Base-by-base conservation (phyloP, 2,329 filamentous ascomycete species). In the Aureobasidium sp. region DNA sequence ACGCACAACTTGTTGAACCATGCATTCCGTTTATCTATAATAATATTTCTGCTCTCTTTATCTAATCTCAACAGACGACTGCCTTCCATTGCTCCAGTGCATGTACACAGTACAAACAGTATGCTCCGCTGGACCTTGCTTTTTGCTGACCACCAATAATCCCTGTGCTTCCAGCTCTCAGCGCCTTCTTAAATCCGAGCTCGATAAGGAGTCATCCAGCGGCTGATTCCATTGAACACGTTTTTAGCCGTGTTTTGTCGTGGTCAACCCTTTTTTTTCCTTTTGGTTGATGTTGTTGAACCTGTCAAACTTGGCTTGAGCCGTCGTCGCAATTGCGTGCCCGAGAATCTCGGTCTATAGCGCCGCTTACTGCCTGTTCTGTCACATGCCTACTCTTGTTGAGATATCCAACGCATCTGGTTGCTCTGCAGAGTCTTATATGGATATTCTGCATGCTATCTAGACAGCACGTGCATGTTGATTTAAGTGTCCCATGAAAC, bases 171-270 rank as follows among this genome's bases (percentile, higher is more conserved):
- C 29, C n/a, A n/a, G n/a, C n/a, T n/a, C n/a, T n/a, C n/a, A n/a
- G n/a, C n/a, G n/a, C n/a, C n/a, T n/a, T 22, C 42, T 35, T 47
- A 25, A 35, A 14, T 25, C 44, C 44, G 44, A 37, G 12, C 25
- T 25, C 32, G 21, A 25, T n/a, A 19, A 34, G 24, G 35, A 19
- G 35, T n/a, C 6, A 7, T 10, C 25, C 8, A 14, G 22, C 42
- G 42, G 42, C 6, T 35, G 29, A 35, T 47, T 35, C 12, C 19
- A 35, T 47, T 30, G 40, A 32, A 47, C 25, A 21, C 21, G 21
- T 47, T 35, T n/a, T 37, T 48, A 48, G 44, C 44, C 44, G 32
- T 14, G 21, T 48, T 27, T 37, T 48, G 32, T 25, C n/a, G n/a
- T n/a, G 34, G 42, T 48, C 44, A 48, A 48, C 44, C 14, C 35